phyloP scores from a whole-genome alignment of 2,329 filamentous ascomycete genomes.

The Fusarium nanum region DNA sequence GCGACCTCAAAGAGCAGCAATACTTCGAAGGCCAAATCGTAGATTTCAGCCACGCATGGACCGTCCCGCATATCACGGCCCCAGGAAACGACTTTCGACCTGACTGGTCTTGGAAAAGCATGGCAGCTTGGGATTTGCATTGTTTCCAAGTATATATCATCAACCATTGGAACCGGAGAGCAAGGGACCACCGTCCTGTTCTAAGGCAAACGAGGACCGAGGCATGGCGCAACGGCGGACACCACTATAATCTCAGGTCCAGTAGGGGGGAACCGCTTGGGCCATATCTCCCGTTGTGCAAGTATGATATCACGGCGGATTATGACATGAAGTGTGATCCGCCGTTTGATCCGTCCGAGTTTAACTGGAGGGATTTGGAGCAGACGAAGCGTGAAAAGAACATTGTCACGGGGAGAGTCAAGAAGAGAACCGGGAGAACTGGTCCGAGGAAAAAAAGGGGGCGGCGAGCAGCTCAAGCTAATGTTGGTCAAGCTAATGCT shows the following conservation, averaged over 20 bases:
- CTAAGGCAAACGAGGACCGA: background rate
- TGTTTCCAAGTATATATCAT: background rate
- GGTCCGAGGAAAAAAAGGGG: background rate
- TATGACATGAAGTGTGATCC: background rate
- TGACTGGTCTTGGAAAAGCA: conserved; percentile 10
- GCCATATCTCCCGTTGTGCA: conserved; percentile 8
- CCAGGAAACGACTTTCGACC: background rate
- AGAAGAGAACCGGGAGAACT: background rate
- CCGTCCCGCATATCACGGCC: conserved; percentile 8
- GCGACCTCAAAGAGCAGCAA: conserved; percentile 10
- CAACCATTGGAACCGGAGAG: rapidly evolving
- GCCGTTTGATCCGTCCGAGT: conserved; percentile 11
- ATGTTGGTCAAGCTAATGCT: background rate
- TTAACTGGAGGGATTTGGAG: conserved; percentile 11
- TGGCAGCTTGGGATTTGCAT: conserved; percentile 27
- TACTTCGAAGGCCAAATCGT: conserved; percentile 6
- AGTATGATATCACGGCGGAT: rapidly evolving
- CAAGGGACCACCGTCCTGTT: rapidly evolving
- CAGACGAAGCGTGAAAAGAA: background rate
- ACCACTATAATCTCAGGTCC: background rate
- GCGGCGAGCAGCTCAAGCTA: background rate
- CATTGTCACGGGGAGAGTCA: background rate
- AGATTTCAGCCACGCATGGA: conserved; percentile 22
- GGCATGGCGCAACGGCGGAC: background rate
- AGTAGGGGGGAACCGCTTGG: background rate